Evolutionary conservation across 768 basidiomycete species (phyloP), one percentile per base, ranked within the genome.

Genomic region (Phallus indusiatus): DNA sequence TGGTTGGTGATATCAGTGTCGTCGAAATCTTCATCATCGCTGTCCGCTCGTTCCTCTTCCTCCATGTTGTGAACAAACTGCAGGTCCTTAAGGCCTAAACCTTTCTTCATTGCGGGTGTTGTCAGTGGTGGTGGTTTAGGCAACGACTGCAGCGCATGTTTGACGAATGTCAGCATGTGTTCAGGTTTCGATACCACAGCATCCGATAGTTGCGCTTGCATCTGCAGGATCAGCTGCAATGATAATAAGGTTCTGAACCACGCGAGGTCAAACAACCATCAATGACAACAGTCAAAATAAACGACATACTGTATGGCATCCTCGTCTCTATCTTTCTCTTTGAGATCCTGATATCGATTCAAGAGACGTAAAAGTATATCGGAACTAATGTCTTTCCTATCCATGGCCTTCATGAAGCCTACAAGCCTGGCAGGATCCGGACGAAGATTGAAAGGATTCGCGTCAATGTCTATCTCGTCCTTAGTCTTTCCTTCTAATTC

Each of bases 91-190:
- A 72, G 64, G 17, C 66, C 66, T 21, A 74, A 69, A 42, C 68
- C 70, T 24, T 54, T 63, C 36, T 59, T 53, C 22, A 5, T 35
- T 11, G 22, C 8, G 18, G n/a, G 33, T 12, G 34, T 34, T n/a
- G 35, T 61, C 24, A 52, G 48, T 14, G n/a, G n/a, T 2, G 47
- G 54, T 22, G 52, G 59, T 2, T 33, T 61, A n/a, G 48, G 22
- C 24, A 20, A 22, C 16, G 36, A 50, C 17, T 70, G 66, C 5
- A 96, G 72, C 1, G 88, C 86, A 60, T 90, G 83, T 57, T 86
- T 86, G 22, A 97, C 77, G 67, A 96, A 96, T 1, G 79, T 75
- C n/a, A 98, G 69, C 10, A 94, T 78, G 59, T 94, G 83, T 10
- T 78, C 78, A 0, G 90, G 87, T 60, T 86, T 80, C 48, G 69